Conservation (phyloP, 2,329 filamentous ascomycete species). For the Hirsutella thompsonii region DNA sequence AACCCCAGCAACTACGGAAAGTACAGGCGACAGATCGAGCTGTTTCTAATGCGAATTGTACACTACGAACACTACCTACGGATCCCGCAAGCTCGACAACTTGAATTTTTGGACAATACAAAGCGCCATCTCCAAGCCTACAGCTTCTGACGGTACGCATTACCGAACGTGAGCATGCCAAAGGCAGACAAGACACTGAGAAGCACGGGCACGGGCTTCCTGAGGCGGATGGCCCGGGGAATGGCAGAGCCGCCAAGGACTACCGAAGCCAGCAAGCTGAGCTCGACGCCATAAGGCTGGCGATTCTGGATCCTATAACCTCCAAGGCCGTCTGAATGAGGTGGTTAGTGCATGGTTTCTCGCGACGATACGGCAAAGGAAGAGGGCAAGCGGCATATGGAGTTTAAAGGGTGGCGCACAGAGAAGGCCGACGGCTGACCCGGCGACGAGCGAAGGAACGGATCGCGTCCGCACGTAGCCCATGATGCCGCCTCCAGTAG, state of each 20-base stretch:
- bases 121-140: conserved; percentile 10
- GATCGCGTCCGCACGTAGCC: conserved; percentile 80
- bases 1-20: no score
- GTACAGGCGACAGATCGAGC: no score
- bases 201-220: conserved; percentile 73
- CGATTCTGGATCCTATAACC: conserved; percentile 66
- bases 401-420: conserved; percentile 23
- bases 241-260: conserved; percentile 74
- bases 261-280: conserved; percentile 79
- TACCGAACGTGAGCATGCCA: conserved; percentile 69
- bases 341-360: background rate
- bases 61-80: background rate
- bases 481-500: conserved; percentile 74
- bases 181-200: conserved; percentile 69
- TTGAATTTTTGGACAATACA: background rate
- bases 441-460: conserved; percentile 74
- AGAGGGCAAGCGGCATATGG: conserved; percentile 14
- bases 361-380: background rate
- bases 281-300: conserved; percentile 72
- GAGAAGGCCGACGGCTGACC: conserved; percentile 62
- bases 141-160: conserved; percentile 39
- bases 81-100: background rate
- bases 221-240: conserved; percentile 69
- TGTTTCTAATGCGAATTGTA: background rate
- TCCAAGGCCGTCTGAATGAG: conserved; percentile 56